phyloP scores from a whole-genome alignment of 164 flowering plant species.

The Vitis vinifera region ASM3070453v1 NC_081806.1:4552001-4552500 shows the following conservation, averaged over 20 bases:
- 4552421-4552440: constrained; percentile 60
- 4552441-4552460: constrained; percentile 52
- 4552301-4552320: constrained; percentile 52
- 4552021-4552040: no score
- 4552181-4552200: no score
- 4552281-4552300: constrained; percentile 59
- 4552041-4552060: no score
- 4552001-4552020: no score
- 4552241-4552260: constrained; percentile 1
- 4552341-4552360: constrained; percentile 64
- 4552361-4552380: constrained; percentile 51
- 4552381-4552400: constrained; percentile 54
- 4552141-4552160: no score
- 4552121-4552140: no score
- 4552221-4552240: not conserved
- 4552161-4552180: no score
- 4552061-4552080: no score
- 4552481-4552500: constrained; percentile 62
- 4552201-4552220: not conserved
- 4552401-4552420: constrained; percentile 62
- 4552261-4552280: constrained; percentile 22
- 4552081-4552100: no score
- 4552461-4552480: constrained; percentile 49
- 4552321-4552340: constrained; percentile 57
- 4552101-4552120: no score